Evolutionary conservation across 2,329 filamentous ascomycete genomes (phyloP), one percentile per base, ranked within the genome.

Genomic region (Neoarthrinium moseri): DNA sequence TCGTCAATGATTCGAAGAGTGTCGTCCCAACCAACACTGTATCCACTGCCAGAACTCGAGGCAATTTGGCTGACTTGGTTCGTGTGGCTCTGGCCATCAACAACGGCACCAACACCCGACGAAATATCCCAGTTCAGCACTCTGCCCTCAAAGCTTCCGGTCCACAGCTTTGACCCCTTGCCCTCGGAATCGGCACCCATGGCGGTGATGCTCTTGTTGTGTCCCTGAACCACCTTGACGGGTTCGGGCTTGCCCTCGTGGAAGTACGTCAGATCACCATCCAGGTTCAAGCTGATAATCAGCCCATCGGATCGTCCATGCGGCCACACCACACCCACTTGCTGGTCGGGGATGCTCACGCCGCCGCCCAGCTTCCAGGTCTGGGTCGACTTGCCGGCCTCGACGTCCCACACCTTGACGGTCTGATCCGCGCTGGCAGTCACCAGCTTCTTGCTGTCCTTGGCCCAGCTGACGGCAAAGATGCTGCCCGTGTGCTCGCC

Each of bases 381-480:
- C 64, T 95, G 88, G 6, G 86, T 74, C 17, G 81, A 81, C 62
- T 87, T 87, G 26, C 87, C 89, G 12, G 84, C 76, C 62, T 95
- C 89, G 3, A 82, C 84, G 60, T 97, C 91, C 94, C 94, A 99
- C 21, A 96, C 79, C 66, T 91, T 91, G 45, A 99, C 89, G 0
- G 91, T 96, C 70, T 94, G 90, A 64, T 99, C 94, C 7, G 90
- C 92, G 59, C 91, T 95, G 13, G 91, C 89, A 2, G 94, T 99
- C 22, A 89, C 92, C 54, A 99, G 84, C 56, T 82, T 83, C 61
- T 84, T 91, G 21, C 90, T 91, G 64, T 97, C 91, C 50, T 83
- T 82, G 1, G 89, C 81, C 94, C 94, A 99, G 15, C 89, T 90
- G 5, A 97, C 84, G 18, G 86, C 86, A 61, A 96, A 95, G 48